These are phyloP conservation scores for Leptomonas seymouri DNA, from an alignment of 208 protist species.

Conservation along the genomic window DNA sequence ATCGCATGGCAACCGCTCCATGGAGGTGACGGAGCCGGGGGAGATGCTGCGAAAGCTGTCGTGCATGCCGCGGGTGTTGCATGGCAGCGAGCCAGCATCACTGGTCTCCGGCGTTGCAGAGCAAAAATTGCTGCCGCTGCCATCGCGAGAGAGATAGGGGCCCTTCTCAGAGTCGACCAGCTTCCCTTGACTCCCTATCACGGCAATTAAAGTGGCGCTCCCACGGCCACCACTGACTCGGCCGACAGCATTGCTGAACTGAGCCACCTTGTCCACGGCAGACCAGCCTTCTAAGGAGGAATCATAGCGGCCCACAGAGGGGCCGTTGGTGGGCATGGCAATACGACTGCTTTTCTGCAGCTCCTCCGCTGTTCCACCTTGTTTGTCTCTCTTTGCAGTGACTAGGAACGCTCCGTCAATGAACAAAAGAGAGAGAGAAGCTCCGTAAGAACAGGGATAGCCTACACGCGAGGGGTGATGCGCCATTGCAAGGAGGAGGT, in stretches of 20 bases:
- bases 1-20: neutral
- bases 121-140: neutral
- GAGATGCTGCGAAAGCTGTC: slow-evolving; percentile 10
- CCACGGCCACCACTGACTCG: slow-evolving; percentile 66
- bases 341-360: neutral
- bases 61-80: neutral
- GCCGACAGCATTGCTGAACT: slow-evolving; percentile 82
- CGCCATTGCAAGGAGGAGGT: too few species aligned
- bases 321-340: slow-evolving; percentile 7
- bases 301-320: slow-evolving; percentile 20
- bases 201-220: slow-evolving; percentile 68
- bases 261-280: slow-evolving; percentile 73
- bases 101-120: neutral
- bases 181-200: slow-evolving; percentile 27
- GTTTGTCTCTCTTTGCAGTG: neutral
- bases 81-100: neutral
- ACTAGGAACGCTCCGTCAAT: too few species aligned
- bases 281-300: slow-evolving; percentile 55
- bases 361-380: neutral
- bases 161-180: slow-evolving; percentile 12
- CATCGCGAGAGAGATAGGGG: neutral
- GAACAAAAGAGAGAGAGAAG: too few species aligned
- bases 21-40: neutral
- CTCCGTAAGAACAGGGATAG: too few species aligned
- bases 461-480: too few species aligned